Evolutionary conservation across 495 filamentous ascomycete species (phyloP).

Genomic region (Oleoguttula mirabilis): DNA sequence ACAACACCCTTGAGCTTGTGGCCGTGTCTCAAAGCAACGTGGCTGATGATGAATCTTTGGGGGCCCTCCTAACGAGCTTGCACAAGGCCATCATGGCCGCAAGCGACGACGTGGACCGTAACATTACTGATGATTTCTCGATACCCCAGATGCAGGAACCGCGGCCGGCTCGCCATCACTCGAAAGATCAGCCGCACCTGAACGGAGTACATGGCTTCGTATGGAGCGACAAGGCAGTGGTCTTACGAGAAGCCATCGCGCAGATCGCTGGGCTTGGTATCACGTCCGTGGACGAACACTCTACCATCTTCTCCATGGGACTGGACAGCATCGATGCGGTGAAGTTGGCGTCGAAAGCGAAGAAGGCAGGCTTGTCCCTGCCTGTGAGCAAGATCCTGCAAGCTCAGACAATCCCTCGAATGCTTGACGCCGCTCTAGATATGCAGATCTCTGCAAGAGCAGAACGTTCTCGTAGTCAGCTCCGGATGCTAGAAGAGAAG

Average conservation of each 20-base stretch:
- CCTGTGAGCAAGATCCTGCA: constrained; percentile 58
- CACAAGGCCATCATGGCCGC: constrained; percentile 21
- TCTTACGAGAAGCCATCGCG: constrained; percentile 48
- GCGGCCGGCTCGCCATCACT: background rate
- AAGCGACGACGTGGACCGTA: background rate
- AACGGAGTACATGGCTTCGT: constrained; percentile 30
- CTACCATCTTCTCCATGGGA: constrained; percentile 51
- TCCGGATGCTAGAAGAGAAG: background rate
- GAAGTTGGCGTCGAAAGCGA: constrained; percentile 55
- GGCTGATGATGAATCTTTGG: constrained; percentile 23
- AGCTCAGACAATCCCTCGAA: constrained; percentile 48
- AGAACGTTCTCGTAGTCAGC: background rate
- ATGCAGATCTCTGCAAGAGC: background rate
- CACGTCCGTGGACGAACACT: constrained; percentile 38
- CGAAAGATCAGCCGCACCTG: background rate
- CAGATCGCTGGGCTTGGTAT: constrained; percentile 41
- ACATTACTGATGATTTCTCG: background rate
- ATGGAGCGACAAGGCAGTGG: constrained; percentile 41
- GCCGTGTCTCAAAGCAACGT: constrained; percentile 40
- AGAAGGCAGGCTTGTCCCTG: constrained; percentile 43
- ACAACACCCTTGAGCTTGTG: constrained; percentile 38
- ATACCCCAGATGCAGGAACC: background rate
- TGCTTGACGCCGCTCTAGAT: constrained; percentile 24
- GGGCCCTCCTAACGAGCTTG: constrained; percentile 34
- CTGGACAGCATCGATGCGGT: constrained; percentile 60